Evolutionary conservation across 768 basidiomycete species (phyloP), one percentile per base, ranked within the genome.

Genomic region (Podaxis sp.): DNA sequence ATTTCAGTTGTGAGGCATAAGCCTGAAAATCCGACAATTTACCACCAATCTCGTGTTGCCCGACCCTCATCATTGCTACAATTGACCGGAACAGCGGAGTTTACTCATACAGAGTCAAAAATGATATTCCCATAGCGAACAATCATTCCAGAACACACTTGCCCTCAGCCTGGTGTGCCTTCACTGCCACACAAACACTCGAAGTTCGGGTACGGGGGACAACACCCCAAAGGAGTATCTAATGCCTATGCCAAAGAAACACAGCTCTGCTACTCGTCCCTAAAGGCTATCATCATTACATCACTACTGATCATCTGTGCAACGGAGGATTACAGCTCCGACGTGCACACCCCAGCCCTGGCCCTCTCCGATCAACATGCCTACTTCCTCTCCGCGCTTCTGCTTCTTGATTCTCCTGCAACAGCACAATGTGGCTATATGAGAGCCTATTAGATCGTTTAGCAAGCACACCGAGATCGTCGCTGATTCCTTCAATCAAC

Each of bases 281-380:
- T 20, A 62, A 48, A 37, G 55, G 33, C 46, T 56, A 56, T 62
- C 46, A 62, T 62, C 53, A 62, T 62, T 62, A 50, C 61, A 56
- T 62, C 55, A 62, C 17, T 51, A 15, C 7, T 11, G 50, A 51
- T 13, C 37, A 56, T 41, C 53, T 37, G 26, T 40, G 1, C 36
- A 40, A 41, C 54, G 38, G 54, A 56, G 54, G 36, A 40, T n/a
- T 12, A 56, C 38, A 56, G 17, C 22, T 56, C 54, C 54, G 54
- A 37, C 49, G 2, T 20, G 8, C 22, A 12, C 10, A 26, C 26
- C 49, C 12, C 49, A 24, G 24, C 49, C 22, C 49, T 15, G 8
- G 13, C 22, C 22, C 49, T 22, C 10, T 33, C 10, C 10, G 33
- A 33, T 46, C 44, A 46, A 20, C n/a, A 17, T 46, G n/a, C 6